Evolutionary conservation across 1,284 basidiomycete species (phyloP), one percentile per base, ranked within the genome.

Genomic region (Malassezia dermatis): DNA sequence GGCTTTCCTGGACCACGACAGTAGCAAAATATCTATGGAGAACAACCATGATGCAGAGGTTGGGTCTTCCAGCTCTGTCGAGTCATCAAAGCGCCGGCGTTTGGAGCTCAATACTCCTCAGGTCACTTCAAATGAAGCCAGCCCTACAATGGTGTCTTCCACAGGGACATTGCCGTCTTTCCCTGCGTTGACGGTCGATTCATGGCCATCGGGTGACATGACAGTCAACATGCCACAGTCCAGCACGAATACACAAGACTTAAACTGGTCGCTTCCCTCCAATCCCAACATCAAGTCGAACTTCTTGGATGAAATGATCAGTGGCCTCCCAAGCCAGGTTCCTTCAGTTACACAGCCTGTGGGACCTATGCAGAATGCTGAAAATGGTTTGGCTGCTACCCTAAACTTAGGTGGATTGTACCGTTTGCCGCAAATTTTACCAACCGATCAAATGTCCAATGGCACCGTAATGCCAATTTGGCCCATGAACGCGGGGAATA

Each of bases 391-490:
- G 4, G n/a, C 37, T 6, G 37, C 37, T 15, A 39, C 46, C 10
- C 35, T 48, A 2, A 48, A 48, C 23, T 24, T 48, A 15, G 46
- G 46, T 26, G 32, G 32, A n/a, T 15, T 48, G 34, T 48, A 32
- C 34, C 32, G 46, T 4, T 26, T 48, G 32, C 46, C 46, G 15
- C 21, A 21, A n/a, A 39, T 39, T 35, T 8, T 27, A n/a, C 32
- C 19, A 2, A 26, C 27, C 4, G 31, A 35, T n/a, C 31, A 32
- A 13, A 24, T 23, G 13, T 8, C 32, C 11, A 31, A 24, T n/a
- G 37, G 41, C 6, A 49, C 46, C 7, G 15, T 49, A 23, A 49
- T 55, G 53, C 53, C 53, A 4, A 30, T 48, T 23, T 55, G 46
- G 46, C 47, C 53, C 13, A 48, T 42, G 24, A 43, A 47, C 19